Conservation (phyloP, 768 basidiomycete species). For the Leccinum aurantiacum region DNA sequence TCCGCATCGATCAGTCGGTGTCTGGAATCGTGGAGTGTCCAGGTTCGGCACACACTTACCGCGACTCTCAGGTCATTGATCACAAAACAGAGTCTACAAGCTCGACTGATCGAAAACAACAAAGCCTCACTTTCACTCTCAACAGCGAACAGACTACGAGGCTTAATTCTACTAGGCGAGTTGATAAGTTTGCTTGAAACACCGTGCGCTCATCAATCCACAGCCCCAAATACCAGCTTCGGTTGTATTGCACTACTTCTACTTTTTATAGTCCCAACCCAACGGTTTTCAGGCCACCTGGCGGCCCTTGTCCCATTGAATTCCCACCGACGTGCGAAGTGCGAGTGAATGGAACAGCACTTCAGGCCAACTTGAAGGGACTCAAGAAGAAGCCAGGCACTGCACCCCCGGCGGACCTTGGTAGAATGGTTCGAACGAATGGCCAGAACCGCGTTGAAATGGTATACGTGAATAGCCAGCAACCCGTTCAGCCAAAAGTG, state of each 20-base stretch:
- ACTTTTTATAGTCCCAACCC: slow-evolving; percentile 58
- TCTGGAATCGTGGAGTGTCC: slow-evolving; percentile 73
- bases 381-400: slow-evolving; percentile 95
- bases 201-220: slow-evolving; percentile 12
- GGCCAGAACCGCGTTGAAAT: slow-evolving; percentile 74
- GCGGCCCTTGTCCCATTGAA: slow-evolving; percentile 73
- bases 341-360: slow-evolving; percentile 69
- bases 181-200: slow-evolving; percentile 7
- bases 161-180: slow-evolving; percentile 56
- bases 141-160: slow-evolving; percentile 62
- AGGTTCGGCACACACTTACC: slow-evolving; percentile 44
- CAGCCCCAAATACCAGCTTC: slow-evolving; percentile 75
- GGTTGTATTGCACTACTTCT: slow-evolving; percentile 87
- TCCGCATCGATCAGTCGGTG: slow-evolving; percentile 62
- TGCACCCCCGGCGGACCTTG: slow-evolving; percentile 82
- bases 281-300: slow-evolving; percentile 50
- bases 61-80: slow-evolving; percentile 4
- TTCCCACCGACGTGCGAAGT: slow-evolving; percentile 93
- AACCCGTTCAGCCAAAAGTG: slow-evolving; percentile 73
- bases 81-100: slow-evolving; percentile 64
- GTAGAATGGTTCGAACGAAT: slow-evolving; percentile 39
- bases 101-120: slow-evolving; percentile 73
- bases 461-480: slow-evolving; percentile 88
- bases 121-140: slow-evolving; percentile 61
- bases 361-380: slow-evolving; percentile 81